Conservation (phyloP, 345 rosid species). For the Citrus sinensis region DVS_A1.0 CM039166.1:24038001-24038500, state of each 20-base stretch:
- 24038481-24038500: slow-evolving; percentile 87
- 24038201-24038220: not conserved
- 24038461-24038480: slow-evolving; percentile 83
- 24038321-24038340: not conserved
- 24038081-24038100: not conserved
- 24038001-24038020: not conserved
- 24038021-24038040: not conserved
- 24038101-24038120: slow-evolving; percentile 82
- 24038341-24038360: not conserved
- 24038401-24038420: slow-evolving; percentile 2
- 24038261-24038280: not conserved
- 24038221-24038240: slow-evolving; percentile 3
- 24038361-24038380: not conserved
- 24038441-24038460: slow-evolving; percentile 4
- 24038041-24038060: not conserved
- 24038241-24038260: slow-evolving; percentile 3
- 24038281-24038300: not conserved
- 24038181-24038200: slow-evolving; percentile 7
- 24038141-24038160: slow-evolving; percentile 69
- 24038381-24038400: not conserved
- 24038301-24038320: not conserved
- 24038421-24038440: slow-evolving; percentile 8
- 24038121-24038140: slow-evolving; percentile 79
- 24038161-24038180: slow-evolving; percentile 75
- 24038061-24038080: not conserved